Evolutionary conservation across 257 asterid species (phyloP).

Genomic region (Verbena officinalis): DNA sequence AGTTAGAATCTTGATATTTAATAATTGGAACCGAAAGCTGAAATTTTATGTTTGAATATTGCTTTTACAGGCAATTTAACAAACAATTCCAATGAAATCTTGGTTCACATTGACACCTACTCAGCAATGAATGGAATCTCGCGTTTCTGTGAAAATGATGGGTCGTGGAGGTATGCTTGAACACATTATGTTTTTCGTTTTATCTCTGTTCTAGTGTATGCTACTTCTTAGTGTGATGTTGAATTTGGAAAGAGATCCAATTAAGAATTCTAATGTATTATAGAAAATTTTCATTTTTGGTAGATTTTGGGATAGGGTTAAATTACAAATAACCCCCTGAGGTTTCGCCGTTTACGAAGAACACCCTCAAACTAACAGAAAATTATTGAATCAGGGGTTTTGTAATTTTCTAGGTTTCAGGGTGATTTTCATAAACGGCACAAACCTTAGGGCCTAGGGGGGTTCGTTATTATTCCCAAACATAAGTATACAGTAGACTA

Average conservation of each 20-base stretch:
- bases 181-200: neutral
- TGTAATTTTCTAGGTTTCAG: no score
- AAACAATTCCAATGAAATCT: constrained; percentile 53
- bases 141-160: constrained; percentile 77
- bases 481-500: no score
- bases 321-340: no score
- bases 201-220: constrained; percentile 18
- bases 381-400: no score
- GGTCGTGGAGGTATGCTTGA: constrained; percentile 73
- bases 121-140: constrained; percentile 96
- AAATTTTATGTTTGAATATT: neutral
- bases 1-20: constrained; percentile 1
- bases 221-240: constrained; percentile 11
- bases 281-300: neutral
- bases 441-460: no score
- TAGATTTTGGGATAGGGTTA: neutral
- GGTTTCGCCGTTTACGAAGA: no score
- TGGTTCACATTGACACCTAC: constrained; percentile 89
- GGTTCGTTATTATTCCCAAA: no score
- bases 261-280: neutral
- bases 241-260: neutral
- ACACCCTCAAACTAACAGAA: no score
- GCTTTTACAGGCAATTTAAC: constrained; percentile 51
- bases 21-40: neutral
- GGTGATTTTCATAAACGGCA: no score